phyloP scores from a whole-genome alignment of 371 early-diverging fungal species.

The Actinomucor elegans region DNA sequence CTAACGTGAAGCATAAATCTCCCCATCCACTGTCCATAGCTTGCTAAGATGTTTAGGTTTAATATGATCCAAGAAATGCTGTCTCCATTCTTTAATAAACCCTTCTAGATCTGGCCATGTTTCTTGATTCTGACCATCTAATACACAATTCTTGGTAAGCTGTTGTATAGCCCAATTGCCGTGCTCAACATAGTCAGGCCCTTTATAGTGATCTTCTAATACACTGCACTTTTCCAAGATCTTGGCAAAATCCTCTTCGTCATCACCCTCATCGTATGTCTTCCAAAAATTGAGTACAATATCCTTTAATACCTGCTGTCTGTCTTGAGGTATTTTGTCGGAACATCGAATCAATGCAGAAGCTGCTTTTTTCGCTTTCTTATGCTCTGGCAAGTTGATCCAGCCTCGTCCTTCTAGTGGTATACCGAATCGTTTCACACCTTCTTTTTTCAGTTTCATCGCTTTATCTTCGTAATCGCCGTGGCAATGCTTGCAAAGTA shows the following conservation, averaged over 20 bases:
- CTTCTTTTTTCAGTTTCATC: slow-evolving; percentile 33
- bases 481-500: slow-evolving; percentile 54
- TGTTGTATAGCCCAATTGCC: slow-evolving; percentile 45
- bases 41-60: slow-evolving; percentile 44
- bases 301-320: slow-evolving; percentile 26
- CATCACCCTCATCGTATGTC: not conserved
- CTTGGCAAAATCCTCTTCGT: slow-evolving; percentile 13
- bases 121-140: slow-evolving; percentile 20
- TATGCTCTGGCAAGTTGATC: slow-evolving; percentile 43
- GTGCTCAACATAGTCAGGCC: slow-evolving; percentile 53
- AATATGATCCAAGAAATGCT: slow-evolving; percentile 52
- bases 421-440: slow-evolving; percentile 38
- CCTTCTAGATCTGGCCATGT: slow-evolving; percentile 36
- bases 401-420: slow-evolving; percentile 60
- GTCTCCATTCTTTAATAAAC: slow-evolving; percentile 51
- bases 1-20: slow-evolving; percentile 42
- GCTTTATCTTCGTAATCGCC: slow-evolving; percentile 54
- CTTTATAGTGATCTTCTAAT: slow-evolving; percentile 39
- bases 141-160: slow-evolving; percentile 14
- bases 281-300: slow-evolving; percentile 25
- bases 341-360: slow-evolving; percentile 37
- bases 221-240: slow-evolving; percentile 32
- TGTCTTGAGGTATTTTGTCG: slow-evolving; percentile 42
- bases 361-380: slow-evolving; percentile 46
- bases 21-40: slow-evolving; percentile 47